Evolutionary conservation across 2,329 filamentous ascomycete genomes (phyloP).

Genomic region (Colletotrichum spinosum): DNA sequence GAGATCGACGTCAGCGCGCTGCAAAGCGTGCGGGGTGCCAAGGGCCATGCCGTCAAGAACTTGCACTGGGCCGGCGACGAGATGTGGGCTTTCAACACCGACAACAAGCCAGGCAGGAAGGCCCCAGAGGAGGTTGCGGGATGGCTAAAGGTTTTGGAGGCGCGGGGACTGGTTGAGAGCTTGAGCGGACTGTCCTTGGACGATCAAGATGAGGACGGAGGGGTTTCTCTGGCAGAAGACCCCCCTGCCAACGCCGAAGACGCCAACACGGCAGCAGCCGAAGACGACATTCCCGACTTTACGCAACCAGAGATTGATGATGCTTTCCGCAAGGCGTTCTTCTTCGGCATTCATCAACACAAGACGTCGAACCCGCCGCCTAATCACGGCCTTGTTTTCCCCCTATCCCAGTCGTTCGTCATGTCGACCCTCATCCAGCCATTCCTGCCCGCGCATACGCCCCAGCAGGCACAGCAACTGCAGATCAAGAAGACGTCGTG

Average conservation of each 20-base stretch:
- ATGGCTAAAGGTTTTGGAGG: conserved; percentile 1
- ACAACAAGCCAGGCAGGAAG: conserved; percentile 6
- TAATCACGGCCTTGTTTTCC: conserved; percentile 12
- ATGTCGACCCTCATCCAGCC: conserved; percentile 21
- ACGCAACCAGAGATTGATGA: conserved; percentile 7
- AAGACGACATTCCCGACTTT: conserved; percentile 12
- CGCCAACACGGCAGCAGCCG: neutral
- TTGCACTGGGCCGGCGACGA: conserved; percentile 17
- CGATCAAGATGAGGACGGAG: conserved; percentile 4
- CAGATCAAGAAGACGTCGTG: conserved; percentile 16
- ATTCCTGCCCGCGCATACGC: conserved; percentile 9
- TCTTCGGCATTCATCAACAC: conserved; percentile 18
- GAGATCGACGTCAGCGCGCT: conserved; percentile 17
- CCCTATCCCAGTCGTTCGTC: conserved; percentile 6
- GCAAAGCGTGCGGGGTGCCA: conserved; percentile 10
- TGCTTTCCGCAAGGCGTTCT: conserved; percentile 14
- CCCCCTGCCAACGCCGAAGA: neutral
- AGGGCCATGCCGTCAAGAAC: conserved; percentile 16
- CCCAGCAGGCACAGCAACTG: conserved; percentile 10
- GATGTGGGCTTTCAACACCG: conserved; percentile 13
- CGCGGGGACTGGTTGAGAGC: conserved; percentile 9
- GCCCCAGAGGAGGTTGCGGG: conserved; percentile 2
- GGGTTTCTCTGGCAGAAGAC: neutral
- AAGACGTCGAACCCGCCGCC: conserved; percentile 12
- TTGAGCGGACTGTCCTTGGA: neutral